These are phyloP conservation scores for Tolypocladium ophioglossoides DNA, from an alignment of 2,329 filamentous ascomycete genomes.

Conservation along the genomic window DNA sequence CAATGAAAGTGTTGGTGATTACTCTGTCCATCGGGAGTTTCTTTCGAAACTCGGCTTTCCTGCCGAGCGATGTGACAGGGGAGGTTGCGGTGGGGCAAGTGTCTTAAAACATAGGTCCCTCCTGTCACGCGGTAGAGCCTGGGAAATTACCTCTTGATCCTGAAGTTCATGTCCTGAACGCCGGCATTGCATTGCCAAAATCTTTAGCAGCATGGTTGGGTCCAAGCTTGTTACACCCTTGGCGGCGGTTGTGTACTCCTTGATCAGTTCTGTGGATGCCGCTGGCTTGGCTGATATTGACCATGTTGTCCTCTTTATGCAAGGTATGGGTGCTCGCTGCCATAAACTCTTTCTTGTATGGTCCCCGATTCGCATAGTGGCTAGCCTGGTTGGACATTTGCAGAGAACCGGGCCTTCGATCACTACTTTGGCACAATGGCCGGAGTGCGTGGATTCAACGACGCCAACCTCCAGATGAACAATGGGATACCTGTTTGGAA, in stretches of 20 bases:
- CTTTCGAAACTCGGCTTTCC: too few relatives aligned
- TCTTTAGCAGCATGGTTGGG: not conserved
- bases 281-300: conserved; percentile 30
- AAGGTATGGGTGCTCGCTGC: conserved; percentile 17
- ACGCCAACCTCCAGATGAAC: conserved; percentile 43
- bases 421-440: conserved; percentile 47
- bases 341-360: too few relatives aligned
- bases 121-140: not conserved
- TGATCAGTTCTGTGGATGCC: conserved; percentile 1
- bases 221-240: not conserved
- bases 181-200: not conserved
- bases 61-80: not conserved
- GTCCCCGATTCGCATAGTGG: not conserved
- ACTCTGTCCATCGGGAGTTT: not conserved
- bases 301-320: conserved; percentile 49
- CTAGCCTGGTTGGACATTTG: not conserved
- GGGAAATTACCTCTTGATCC: too few relatives aligned
- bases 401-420: conserved; percentile 26
- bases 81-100: too few relatives aligned
- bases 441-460: conserved; percentile 42
- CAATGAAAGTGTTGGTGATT: not conserved
- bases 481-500: conserved; percentile 33
- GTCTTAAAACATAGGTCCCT: not conserved
- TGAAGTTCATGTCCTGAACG: not conserved
- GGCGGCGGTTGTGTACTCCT: not conserved